Conservation (phyloP, 1,284 basidiomycete species). For the Cutaneotrichosporon daszewskae region DNA sequence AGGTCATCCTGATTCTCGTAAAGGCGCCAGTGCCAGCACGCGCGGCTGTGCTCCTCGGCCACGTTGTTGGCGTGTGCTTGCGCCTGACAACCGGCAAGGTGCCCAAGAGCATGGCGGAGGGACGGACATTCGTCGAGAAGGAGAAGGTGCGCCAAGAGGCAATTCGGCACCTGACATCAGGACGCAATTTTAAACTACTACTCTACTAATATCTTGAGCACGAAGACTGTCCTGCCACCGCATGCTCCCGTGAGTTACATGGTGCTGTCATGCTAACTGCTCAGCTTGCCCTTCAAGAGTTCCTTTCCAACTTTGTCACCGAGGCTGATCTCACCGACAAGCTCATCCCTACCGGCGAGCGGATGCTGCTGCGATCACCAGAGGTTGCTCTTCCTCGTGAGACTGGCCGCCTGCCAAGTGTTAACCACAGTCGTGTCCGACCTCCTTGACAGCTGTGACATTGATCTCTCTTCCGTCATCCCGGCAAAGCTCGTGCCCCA, state of each 20-base stretch:
- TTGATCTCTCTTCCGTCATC: conserved; percentile 54
- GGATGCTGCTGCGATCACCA: conserved; percentile 43
- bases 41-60: conserved; percentile 33
- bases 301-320: conserved; percentile 30
- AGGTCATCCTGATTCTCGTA: conserved; percentile 28
- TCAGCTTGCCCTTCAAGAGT: conserved; percentile 27
- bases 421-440: conserved; percentile 33
- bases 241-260: conserved; percentile 26
- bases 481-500: conserved; percentile 63
- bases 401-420: conserved; percentile 2
- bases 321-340: conserved; percentile 28
- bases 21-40: conserved; percentile 25
- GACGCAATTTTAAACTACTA: conserved; percentile 35
- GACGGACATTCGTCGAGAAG: conserved; percentile 23
- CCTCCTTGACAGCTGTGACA: conserved; percentile 36
- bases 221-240: conserved; percentile 33
- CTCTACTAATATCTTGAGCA: conserved; percentile 34
- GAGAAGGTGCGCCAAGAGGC: conserved; percentile 24
- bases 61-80: conserved; percentile 38
- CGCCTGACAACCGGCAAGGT: conserved; percentile 20
- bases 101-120: conserved; percentile 16
- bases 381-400: conserved; percentile 39
- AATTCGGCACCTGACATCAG: conserved; percentile 12
- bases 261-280: neutral
- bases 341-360: conserved; percentile 41